A percentile compares a stretch with the other conserved stretches of the same genome.
Evolutionary conservation across 2,329 filamentous ascomycete genomes (phyloP).

Genomic region (Macrophomina phaseolina): DNA sequence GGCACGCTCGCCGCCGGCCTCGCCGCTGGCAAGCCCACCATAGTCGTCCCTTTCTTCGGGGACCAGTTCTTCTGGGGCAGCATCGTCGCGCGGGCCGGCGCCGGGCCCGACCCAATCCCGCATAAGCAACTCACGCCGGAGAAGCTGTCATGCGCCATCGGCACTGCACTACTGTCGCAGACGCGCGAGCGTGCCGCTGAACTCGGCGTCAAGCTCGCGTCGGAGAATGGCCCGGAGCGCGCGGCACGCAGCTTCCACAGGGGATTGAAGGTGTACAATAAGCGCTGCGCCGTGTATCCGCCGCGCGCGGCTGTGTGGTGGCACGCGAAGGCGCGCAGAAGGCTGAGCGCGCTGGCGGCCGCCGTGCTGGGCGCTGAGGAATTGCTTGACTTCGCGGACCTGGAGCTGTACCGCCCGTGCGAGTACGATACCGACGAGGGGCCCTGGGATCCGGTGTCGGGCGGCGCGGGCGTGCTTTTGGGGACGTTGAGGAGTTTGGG

Average conservation of each 20-base stretch:
- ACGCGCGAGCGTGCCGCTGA: not conserved
- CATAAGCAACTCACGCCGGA: conserved; percentile 71
- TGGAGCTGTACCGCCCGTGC: conserved; percentile 33
- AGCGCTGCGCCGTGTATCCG: conserved; percentile 8
- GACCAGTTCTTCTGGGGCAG: conserved; percentile 80
- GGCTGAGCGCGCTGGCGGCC: not conserved
- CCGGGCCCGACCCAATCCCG: conserved; percentile 67
- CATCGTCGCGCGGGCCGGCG: conserved; percentile 68
- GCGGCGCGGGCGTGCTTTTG: conserved; percentile 53
- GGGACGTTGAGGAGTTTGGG: not conserved
- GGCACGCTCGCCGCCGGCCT: conserved; percentile 77
- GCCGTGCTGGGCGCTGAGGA: not conserved
- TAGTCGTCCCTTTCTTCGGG: conserved; percentile 81
- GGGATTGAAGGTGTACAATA: not conserved
- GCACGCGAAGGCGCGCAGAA: not conserved
- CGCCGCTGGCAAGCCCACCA: conserved; percentile 72
- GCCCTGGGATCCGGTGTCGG: conserved; percentile 27
- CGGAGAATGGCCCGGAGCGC: not conserved
- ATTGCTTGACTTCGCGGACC: conserved; percentile 27
- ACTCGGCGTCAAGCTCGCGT: not conserved
- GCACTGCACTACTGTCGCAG: not conserved
- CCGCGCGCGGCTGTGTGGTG: not conserved
- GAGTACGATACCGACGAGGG: conserved; percentile 32
- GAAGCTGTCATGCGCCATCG: conserved; percentile 71
- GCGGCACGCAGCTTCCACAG: not conserved